Percentiles rank a stretch among this genome's conserved stretches.
Evolutionary conservation across 2,329 filamentous ascomycete genomes (phyloP).

Genomic region (Ophiostoma populinum): DNA sequence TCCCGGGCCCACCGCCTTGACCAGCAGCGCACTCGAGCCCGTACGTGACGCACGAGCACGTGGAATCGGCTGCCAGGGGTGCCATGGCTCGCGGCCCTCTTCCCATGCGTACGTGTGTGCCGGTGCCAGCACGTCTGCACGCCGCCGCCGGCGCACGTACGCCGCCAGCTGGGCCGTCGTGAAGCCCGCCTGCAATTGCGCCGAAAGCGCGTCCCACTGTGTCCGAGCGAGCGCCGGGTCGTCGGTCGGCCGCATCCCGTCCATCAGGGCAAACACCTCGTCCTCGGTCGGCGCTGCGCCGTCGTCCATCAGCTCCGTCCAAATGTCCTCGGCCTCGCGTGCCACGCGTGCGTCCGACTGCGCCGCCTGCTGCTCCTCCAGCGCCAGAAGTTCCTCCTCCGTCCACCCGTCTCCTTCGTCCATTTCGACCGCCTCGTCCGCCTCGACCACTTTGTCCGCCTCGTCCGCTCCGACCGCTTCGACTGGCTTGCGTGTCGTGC

Average conservation of each 20-base stretch:
- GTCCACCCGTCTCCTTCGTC: no score
- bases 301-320: slow-evolving; percentile 4
- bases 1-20: slow-evolving; percentile 6
- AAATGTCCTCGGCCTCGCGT: slow-evolving; percentile 6
- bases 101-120: slow-evolving; percentile 22
- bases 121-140: no score
- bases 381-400: not conserved
- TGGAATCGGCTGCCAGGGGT: no score
- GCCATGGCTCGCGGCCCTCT: slow-evolving; percentile 23
- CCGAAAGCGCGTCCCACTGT: slow-evolving; percentile 25
- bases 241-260: slow-evolving; percentile 28
- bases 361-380: not conserved
- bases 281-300: slow-evolving; percentile 14
- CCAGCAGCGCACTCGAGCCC: no score
- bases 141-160: slow-evolving; percentile 20
- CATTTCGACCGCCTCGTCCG: no score
- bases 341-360: no score
- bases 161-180: slow-evolving; percentile 25
- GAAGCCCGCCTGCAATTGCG: slow-evolving; percentile 28
- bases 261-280: slow-evolving; percentile 27
- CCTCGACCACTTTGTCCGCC: no score
- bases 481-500: no score
- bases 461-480: no score
- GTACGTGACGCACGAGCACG: no score
- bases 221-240: slow-evolving; percentile 20